Evolutionary conservation across 306 rosid species (phyloP).

Genomic region (Herpetospermum pedunculosum): DNA sequence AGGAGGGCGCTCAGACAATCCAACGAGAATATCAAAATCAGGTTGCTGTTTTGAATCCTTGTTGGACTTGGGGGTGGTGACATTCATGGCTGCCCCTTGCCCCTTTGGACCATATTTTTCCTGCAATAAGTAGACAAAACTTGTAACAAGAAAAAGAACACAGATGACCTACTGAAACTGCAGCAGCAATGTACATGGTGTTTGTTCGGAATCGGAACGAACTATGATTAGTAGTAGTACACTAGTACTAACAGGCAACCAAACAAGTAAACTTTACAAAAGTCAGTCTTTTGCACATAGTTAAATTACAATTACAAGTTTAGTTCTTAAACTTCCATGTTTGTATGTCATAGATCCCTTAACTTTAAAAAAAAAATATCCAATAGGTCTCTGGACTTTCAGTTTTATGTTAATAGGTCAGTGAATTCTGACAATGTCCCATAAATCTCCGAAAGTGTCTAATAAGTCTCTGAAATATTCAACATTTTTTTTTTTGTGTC

Average conservation of each 20-base stretch:
- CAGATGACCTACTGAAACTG: neutral
- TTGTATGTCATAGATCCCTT: too few relatives aligned
- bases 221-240: neutral
- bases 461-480: too few relatives aligned
- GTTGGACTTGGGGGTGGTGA: conserved; percentile 37
- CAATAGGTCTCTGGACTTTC: too few relatives aligned
- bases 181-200: neutral
- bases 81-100: conserved; percentile 40
- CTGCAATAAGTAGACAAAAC: conserved; percentile 24
- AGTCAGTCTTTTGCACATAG: neutral
- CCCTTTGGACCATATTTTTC: conserved; percentile 98
- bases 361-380: too few relatives aligned
- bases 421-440: too few relatives aligned
- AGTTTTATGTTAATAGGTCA: too few relatives aligned
- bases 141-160: neutral
- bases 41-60: conserved; percentile 43
- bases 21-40: conserved; percentile 64
- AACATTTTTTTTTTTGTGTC: too few relatives aligned
- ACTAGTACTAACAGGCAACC: neutral
- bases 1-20: conserved; percentile 81
- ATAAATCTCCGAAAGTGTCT: too few relatives aligned
- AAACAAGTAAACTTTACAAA: neutral
- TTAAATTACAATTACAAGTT: too few relatives aligned
- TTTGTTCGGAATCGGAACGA: neutral
- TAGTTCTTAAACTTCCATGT: too few relatives aligned